Conservation (phyloP, 176 grass and related monocot species). For the Rhynchospora tenuis region DNA sequence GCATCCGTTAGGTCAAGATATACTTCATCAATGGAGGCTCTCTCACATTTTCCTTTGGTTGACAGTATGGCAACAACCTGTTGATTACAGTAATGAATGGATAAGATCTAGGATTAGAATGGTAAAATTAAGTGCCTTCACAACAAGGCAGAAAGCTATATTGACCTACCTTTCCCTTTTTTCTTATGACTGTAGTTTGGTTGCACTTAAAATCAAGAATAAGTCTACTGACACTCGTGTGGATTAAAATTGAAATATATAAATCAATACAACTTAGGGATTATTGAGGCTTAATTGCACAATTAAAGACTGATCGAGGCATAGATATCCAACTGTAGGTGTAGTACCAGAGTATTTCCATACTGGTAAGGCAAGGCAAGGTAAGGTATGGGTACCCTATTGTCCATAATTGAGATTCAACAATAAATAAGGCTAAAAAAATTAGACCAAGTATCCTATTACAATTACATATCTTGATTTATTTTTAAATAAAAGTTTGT, state of each 20-base stretch:
- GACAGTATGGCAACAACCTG: constrained; percentile 76
- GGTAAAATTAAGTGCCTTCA: not conserved
- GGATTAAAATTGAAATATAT: not conserved
- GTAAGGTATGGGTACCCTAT: not conserved
- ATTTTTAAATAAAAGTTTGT: not conserved
- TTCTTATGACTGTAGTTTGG: not conserved
- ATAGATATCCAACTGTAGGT: not conserved
- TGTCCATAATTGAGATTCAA: not conserved
- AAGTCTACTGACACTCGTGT: not conserved
- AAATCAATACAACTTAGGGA: not conserved
- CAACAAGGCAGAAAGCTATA: not conserved
- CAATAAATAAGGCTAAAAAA: not conserved
- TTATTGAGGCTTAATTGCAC: not conserved
- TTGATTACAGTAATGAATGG: constrained; percentile 10
- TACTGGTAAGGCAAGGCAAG: not conserved
- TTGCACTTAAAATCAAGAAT: not conserved
- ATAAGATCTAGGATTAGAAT: not conserved
- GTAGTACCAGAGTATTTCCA: not conserved
- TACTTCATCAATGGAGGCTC: constrained; percentile 91
- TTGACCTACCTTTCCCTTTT: not conserved
- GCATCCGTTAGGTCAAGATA: constrained; percentile 94
- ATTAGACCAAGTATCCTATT: not conserved
- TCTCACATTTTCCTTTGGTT: constrained; percentile 80
- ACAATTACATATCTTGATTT: not conserved
- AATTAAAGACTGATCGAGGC: not conserved